Evolutionary conservation across 140 eudicot species (phyloP), one percentile per base, ranked within the genome.

Genomic region (Flaveria floridana): DNA sequence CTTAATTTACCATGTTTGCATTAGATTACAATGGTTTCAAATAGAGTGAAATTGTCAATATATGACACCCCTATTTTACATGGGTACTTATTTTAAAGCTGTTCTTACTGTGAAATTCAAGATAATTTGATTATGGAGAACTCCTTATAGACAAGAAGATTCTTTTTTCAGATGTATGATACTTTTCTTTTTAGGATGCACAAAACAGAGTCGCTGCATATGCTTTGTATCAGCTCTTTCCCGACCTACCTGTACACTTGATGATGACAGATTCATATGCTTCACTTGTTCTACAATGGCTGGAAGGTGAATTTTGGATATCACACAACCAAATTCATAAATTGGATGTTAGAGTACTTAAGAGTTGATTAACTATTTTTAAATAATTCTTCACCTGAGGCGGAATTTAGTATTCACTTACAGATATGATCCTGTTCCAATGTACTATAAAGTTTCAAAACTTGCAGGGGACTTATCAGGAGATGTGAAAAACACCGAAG

Each of bases 161-260:
- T 41, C 15, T 26, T 53, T 53, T 10, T 25, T 26, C 56, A 44
- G 28, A 19, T 82, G 56, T 68, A 61, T 41, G 39, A 71, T 50
- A 21, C 20, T 64, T 58, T 61, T 48, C 58, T 56, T 57, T 69
- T 57, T 89, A 94, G 99, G 97, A 94, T 82, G 97, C 99, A 72
- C 99, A 94, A 81, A 94, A 94, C 78, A 80, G 85, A 76, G 99
- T 94, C 75, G 99, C 99, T 76, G 94, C 97, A 68, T 94, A 82
- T 84, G 92, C 97, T 14, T 89, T 94, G 69, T 81, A 87, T 79
- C 86, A 82, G 59, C 86, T 94, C 57, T 94, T 94, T 63, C 89
- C 94, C 65, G 97, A 94, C 64, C 85, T 94, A 67, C 99, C 99
- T 39, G 87, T 94, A 76, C 94, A 94, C 76, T 58, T 90, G 68